Evolutionary conservation across 176 grass and related monocot genomes (phyloP), one percentile per base, ranked within the genome.

Genomic region (Tuctoria greenei): DNA sequence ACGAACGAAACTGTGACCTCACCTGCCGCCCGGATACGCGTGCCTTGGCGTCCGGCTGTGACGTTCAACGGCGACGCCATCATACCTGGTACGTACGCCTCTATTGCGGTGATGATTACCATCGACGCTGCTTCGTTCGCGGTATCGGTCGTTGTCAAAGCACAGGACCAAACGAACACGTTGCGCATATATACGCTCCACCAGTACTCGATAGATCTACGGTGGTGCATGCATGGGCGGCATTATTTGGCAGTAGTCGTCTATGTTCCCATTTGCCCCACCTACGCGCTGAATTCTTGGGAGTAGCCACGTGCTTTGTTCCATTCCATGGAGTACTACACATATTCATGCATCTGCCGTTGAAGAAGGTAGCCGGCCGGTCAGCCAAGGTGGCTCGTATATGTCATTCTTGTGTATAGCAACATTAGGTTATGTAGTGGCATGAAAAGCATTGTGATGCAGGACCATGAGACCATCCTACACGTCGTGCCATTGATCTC

Each of bases 1-100:
- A 43, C 81, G 57, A 76, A 69, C 57, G 40, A 69, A 61, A 76
- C 36, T 28, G 41, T 34, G 64, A 83, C 58, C 81, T 83, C 63
- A 47, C 27, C 38, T 14, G 1, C 2, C 2, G 20, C 39, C 39
- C 57, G 43, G 57, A 68, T 58, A 63, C 18, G 64, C 24, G 11
- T 21, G 47, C 47, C 16, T 43, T n/a, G n/a, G n/a, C n/a, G n/a
- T n/a, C n/a, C 7, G 8, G 4, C 61, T 7, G n/a, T 67, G 47
- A 38, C 52, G 34, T 38, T 23, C 23, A 56, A 39, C 50, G 31
- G 34, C 35, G 21, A 16, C 31, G 31, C 10, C 69, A 35, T 18
- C 7, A 5, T 16, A 46, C 44, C 44, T 46, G 11, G 12, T 18
- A 13, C 43, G 42, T 44, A 44, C 43, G 12, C 43, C 10, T 45